Evolutionary conservation across 2,329 filamentous ascomycete genomes (phyloP), one percentile per base, ranked within the genome.

Genomic region (Coleophoma cylindrospora): DNA sequence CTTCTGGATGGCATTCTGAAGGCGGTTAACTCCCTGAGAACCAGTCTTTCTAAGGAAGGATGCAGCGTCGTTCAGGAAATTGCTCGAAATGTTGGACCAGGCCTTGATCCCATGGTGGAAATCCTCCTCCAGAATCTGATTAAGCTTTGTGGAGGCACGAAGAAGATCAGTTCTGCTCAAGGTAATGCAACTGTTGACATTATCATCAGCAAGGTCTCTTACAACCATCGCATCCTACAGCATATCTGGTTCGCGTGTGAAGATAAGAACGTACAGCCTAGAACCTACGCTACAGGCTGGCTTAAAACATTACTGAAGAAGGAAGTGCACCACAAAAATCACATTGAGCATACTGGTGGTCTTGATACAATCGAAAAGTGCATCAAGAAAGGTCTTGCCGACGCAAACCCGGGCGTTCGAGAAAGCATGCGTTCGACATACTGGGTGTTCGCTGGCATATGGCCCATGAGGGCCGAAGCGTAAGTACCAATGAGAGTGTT

Each of bases 241-340:
- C 92, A 97, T 62, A 75, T 97, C 44, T 88, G 84, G 74, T 72
- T 74, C 48, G 91, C 92, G 21, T 87, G 81, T 54, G 87, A 95
- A 65, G 92, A 99, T 72, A 97, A 96, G 73, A 97, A 96, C 63
- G 86, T 91, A 2, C 87, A 94, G 63, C 86, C 91, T 14, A 83
- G 94, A 54, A 81, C 81, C 1, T 95, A 86, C 67, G 86, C 85
- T 2, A 77, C 87, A 2, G 84, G 80, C 8, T 99, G 94, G 94
- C 71, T 97, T 32, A 88, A 85, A 68, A 95, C 86, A 1, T 68
- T 97, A 17, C 71, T 99, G 37, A 84, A 79, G 58, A 89, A 89
- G 60, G 88, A 95, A 64, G 73, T 80, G 1, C 77, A 81, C 55
- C 89, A 96, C 69, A 95, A 91, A 70, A 80, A 74, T 54, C 84